Base-by-base conservation (phyloP, 768 basidiomycete genomes). In the Crucibulum laeve region DNA sequence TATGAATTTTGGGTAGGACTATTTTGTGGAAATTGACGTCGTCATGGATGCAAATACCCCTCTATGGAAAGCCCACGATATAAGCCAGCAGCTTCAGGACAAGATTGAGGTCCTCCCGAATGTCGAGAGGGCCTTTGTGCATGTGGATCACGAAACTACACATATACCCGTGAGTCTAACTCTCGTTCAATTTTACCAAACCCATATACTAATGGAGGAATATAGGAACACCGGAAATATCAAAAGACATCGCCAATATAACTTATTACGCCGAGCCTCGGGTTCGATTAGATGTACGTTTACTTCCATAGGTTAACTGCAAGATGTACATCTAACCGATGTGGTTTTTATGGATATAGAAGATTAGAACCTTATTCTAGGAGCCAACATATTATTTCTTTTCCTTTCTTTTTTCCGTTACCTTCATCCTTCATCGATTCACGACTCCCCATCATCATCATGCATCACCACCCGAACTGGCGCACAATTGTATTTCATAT, bases 11-110 rank as follows among this genome's bases (percentile, higher is more conserved):
- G 28, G 33, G 23, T 53, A 87, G 84, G 79, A 91, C 46, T 95
- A 92, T 58, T 89, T 93, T 57, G 93, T 97, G 35, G 96, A 98
- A 63, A 75, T 98, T 11, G 96, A 99, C 61, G 79, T 97, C 36
- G 94, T 97, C 33, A 89, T 97, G 85, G 77, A 84, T 47, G 85
- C 84, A 7, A 80, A 80, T 45, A 96, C 92, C 19, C 90, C 92
- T 0, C 68, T 98, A 1, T 90, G 86, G 83, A 84, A 83, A 60
- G 89, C 91, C 15, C 90, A 92, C 58, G 90, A 92, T 59, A 57
- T 90, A 46, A 85, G 85, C 53, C 89, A 92, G 61, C 74, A 84
- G 49, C 64, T 92, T 14, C 90, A 92, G 57, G 91, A 92, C 57
- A 90, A 87, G 65, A 82, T 96, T 37, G 93, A 96, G 58, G 77